Conservation (phyloP, 1,139 yeast species). For the Geotrichum candidum region DNA sequence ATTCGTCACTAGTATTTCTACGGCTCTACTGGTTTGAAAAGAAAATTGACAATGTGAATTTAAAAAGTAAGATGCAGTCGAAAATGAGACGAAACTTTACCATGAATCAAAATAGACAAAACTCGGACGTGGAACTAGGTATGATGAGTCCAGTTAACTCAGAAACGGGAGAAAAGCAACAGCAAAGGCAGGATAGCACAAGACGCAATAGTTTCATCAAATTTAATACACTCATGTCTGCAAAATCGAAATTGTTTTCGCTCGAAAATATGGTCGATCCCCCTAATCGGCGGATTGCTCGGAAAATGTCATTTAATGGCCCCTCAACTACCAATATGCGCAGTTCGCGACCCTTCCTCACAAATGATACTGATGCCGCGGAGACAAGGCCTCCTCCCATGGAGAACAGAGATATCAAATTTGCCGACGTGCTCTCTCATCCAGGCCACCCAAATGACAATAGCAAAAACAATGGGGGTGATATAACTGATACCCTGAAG, state of each 20-base stretch:
- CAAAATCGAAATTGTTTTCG: not conserved
- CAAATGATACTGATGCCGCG: not conserved
- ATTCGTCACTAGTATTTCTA: conserved; percentile 40
- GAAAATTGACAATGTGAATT: conserved; percentile 75
- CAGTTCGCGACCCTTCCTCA: not conserved
- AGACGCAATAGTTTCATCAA: not conserved
- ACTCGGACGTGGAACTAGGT: not conserved
- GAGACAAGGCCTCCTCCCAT: not conserved
- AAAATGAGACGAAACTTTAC: conserved; percentile 21
- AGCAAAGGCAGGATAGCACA: not conserved
- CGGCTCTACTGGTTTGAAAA: conserved; percentile 54
- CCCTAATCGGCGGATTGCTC: conserved; percentile 8
- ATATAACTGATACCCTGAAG: not conserved
- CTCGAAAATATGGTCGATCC: conserved; percentile 3
- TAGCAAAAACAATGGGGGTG: not conserved
- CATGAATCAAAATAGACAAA: not conserved
- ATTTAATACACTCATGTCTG: not conserved
- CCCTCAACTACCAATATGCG: not conserved
- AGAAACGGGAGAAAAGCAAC: too few species aligned
- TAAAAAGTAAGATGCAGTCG: conserved; percentile 64
- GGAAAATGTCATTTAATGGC: conserved; percentile 1
- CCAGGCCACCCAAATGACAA: not conserved
- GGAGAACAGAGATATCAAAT: not conserved
- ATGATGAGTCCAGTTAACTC: not conserved
- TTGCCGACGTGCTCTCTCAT: not conserved